Base-by-base conservation (phyloP, 192 early-diverging fungal species). In the Rhizoclosmatium globosum region DNA sequence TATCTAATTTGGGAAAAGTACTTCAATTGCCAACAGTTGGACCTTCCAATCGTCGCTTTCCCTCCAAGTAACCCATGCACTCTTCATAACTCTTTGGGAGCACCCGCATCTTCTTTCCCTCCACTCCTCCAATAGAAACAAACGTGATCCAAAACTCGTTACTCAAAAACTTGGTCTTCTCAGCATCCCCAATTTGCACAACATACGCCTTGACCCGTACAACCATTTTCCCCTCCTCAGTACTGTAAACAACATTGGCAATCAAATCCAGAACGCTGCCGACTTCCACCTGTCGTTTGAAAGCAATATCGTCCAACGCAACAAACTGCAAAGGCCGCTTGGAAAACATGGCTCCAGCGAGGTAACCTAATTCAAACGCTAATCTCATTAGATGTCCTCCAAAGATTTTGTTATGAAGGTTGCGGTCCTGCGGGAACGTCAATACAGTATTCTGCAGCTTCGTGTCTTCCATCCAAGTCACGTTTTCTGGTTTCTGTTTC, bases 301-400 rank as follows among this genome's bases (percentile, higher is more conserved):
- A 98, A 23, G 90, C 85, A 7, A 87, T 80, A 64, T 88, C 85
- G 67, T 85, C 85, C 42, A 87, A 58, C 2, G 85, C 82, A 2
- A 83, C 61, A 76, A 95, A 92, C 6, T 91, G 76, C 45, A 93
- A 84, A 3, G 77, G 83, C 47, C 85, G 79, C 31, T 87, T 87
- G 45, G 91, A 84, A 62, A 94, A 94, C 9, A 94, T 79, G 0
- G 90, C 86, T 2, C 91, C 94, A 56, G 92, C 93, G 47, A 92
- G 87, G 81, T 91, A 94, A 4, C 94, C 94, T 0, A 98, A 88
- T 83, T 98, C 96, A 60, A 89, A 93, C 0, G 95, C 96, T 2
- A 93, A 83, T 65, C 92, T 89, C 94, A 98, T 95, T 66, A 96
- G 82, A 61, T 93, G 92, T 2, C 85, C 86, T 4, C 94, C 92